These are phyloP conservation scores for Lodderomyces orthopsilosis DNA, from an alignment of 1,139 yeast species.

Conservation along the genomic window DNA sequence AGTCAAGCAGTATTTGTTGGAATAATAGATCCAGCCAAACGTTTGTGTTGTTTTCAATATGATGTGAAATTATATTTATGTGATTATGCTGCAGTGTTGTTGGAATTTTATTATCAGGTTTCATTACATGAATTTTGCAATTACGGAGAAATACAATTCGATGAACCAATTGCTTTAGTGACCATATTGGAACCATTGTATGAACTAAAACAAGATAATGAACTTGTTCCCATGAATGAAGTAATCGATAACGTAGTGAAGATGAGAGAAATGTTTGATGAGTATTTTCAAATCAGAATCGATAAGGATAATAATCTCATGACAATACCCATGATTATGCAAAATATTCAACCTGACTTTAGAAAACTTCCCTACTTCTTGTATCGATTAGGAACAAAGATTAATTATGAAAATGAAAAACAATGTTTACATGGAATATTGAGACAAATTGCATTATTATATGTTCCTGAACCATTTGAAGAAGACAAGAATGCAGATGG, in stretches of 20 bases:
- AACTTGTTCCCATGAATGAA: slow-evolving; percentile 17
- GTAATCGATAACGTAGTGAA: slow-evolving; percentile 29
- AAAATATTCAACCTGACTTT: slow-evolving; percentile 60
- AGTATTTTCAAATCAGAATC: slow-evolving; percentile 65
- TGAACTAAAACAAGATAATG: slow-evolving; percentile 8
- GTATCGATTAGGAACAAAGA: slow-evolving; percentile 53
- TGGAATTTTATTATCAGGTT: slow-evolving; percentile 77
- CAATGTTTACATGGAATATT: slow-evolving; percentile 64
- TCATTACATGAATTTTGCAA: slow-evolving; percentile 78
- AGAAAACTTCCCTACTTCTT: slow-evolving; percentile 67
- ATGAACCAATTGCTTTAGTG: slow-evolving; percentile 32
- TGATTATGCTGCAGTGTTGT: slow-evolving; percentile 71
- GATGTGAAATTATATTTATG: slow-evolving; percentile 75
- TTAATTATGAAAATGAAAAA: slow-evolving; percentile 67
- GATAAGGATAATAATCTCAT: slow-evolving; percentile 29
- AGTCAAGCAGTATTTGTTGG: slow-evolving; percentile 78
- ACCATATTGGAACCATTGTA: slow-evolving; percentile 29
- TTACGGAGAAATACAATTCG: slow-evolving; percentile 62
- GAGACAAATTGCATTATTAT: slow-evolving; percentile 66
- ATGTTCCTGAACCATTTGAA: slow-evolving; percentile 58
- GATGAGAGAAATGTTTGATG: slow-evolving; percentile 75
- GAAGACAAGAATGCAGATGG: slow-evolving; percentile 15
- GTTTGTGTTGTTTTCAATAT: slow-evolving; percentile 80
- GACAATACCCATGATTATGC: slow-evolving; percentile 66
- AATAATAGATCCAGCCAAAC: slow-evolving; percentile 63